Percentiles rank a stretch among this genome's conserved stretches.
Evolutionary conservation across 352 stramenopile genomes (phyloP).

Genomic region (Thalassiosira tumida): DNA sequence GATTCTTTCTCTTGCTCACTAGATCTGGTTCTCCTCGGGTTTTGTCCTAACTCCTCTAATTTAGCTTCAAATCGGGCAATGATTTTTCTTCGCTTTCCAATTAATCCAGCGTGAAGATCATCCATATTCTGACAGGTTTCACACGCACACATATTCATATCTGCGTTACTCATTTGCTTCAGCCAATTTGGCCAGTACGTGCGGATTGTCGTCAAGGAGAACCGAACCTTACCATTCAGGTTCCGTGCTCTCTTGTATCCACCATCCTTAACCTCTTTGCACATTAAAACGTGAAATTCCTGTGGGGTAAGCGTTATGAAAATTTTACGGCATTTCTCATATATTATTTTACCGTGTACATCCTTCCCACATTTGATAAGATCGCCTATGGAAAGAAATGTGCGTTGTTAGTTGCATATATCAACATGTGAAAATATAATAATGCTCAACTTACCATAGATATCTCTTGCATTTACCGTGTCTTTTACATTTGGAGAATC

Average conservation of each 20-base stretch:
- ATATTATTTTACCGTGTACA: not conserved
- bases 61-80: not conserved
- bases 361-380: not conserved
- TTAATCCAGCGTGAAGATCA: not conserved
- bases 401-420: not conserved
- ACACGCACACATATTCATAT: conserved; percentile 22
- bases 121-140: not conserved
- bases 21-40: not conserved
- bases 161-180: not conserved
- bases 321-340: not conserved
- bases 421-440: not conserved
- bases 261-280: not conserved
- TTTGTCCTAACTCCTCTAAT: not conserved
- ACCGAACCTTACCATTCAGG: not conserved
- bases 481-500: not conserved
- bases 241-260: not conserved
- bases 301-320: not conserved
- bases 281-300: not conserved
- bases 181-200: conserved; percentile 31
- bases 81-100: not conserved
- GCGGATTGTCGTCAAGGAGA: not conserved
- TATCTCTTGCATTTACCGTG: not conserved
- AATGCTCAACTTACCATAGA: not conserved
- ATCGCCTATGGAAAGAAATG: not conserved
- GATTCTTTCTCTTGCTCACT: not conserved